These are phyloP conservation scores for Quercus berberidifolia DNA, from an alignment of 306 rosid genomes.

Conservation along the genomic window DNA sequence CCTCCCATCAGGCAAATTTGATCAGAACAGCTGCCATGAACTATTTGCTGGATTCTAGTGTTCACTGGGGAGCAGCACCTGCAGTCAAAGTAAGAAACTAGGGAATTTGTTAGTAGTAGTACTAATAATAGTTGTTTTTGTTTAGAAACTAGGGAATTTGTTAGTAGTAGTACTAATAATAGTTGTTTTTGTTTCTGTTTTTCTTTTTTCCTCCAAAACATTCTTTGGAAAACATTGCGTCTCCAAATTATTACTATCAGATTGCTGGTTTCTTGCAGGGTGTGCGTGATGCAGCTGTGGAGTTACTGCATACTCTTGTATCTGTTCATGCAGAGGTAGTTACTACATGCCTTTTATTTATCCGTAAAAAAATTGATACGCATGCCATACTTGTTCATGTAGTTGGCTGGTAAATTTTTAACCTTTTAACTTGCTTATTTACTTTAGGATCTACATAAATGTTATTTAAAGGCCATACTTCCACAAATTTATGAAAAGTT, in stretches of 20 bases:
- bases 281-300: constrained; percentile 93
- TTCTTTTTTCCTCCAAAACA: background rate
- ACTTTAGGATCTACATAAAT: background rate
- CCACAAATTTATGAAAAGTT: background rate
- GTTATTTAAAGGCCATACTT: background rate
- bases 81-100: constrained; percentile 76
- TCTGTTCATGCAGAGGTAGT: constrained; percentile 98
- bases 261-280: constrained; percentile 56
- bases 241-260: constrained; percentile 4
- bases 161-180: constrained; percentile 17
- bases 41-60: constrained; percentile 85
- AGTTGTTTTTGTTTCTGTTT: constrained; percentile 1
- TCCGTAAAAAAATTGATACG: background rate
- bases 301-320: constrained; percentile 89
- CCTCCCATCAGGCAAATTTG: constrained; percentile 69
- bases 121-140: constrained; percentile 10
- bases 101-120: constrained; percentile 15
- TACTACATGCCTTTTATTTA: constrained; percentile 15
- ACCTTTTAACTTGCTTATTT: background rate
- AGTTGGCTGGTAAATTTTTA: background rate
- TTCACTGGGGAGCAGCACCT: constrained; percentile 98
- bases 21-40: constrained; percentile 85
- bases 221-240: constrained; percentile 11
- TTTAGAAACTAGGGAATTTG: constrained; percentile 30
- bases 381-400: background rate